Percentiles rank a stretch among this genome's conserved stretches.
Conservation (phyloP, 2,329 filamentous ascomycete species). For the Pezicula carpinea region DNA sequence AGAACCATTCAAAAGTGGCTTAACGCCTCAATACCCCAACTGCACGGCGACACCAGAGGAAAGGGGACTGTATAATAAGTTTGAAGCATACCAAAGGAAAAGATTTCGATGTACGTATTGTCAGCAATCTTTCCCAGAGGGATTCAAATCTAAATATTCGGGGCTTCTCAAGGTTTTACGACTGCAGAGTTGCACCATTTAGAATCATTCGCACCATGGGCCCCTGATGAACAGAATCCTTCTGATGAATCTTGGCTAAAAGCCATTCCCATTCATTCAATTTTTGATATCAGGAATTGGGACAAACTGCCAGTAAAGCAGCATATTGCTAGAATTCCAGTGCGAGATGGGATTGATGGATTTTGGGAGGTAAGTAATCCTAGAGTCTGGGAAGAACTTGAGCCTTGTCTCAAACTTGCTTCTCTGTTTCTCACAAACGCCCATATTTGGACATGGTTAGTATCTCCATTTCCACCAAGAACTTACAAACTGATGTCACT, state of each 20-base stretch:
- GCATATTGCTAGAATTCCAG: neutral
- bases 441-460: neutral
- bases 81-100: neutral
- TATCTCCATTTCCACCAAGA: neutral
- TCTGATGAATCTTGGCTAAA: neutral
- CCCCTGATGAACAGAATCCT: neutral
- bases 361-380: neutral
- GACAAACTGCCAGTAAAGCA: too few species aligned
- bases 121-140: too few species aligned
- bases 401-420: neutral
- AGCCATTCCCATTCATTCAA: neutral
- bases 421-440: neutral
- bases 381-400: neutral
- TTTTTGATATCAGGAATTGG: neutral
- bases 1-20: neutral
- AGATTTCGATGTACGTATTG: neutral
- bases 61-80: neutral
- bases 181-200: neutral
- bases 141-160: too few species aligned
- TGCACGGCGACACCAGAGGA: neutral
- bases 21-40: neutral
- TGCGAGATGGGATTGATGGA: neutral
- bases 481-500: neutral
- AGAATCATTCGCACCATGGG: neutral
- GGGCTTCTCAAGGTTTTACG: neutral